These are phyloP conservation scores for Cubamyces lactineus DNA, from an alignment of 768 basidiomycete genomes.

Conservation along the genomic window DNA sequence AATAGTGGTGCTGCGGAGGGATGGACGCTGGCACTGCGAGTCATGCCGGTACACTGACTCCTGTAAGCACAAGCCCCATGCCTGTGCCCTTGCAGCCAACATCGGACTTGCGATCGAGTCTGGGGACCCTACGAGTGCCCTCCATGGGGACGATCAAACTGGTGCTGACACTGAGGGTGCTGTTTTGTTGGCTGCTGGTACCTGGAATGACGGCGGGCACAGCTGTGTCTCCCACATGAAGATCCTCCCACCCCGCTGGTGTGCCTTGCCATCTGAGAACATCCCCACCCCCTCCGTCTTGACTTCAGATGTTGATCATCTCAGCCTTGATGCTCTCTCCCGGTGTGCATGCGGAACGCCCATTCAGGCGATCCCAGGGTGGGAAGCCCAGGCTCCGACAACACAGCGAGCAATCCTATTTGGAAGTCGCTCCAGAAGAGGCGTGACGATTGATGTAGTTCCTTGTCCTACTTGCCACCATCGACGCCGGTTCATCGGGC, in stretches of 20 bases:
- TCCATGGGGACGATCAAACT: neutral
- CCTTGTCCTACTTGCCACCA: constrained; percentile 8
- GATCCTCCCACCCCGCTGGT: constrained; percentile 7
- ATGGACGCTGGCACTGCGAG: constrained; percentile 15
- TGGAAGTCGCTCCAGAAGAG: neutral
- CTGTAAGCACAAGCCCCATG: constrained; percentile 12
- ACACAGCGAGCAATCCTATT: neutral
- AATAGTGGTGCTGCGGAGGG: constrained; percentile 5
- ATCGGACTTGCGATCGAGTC: neutral
- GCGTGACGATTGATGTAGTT: neutral
- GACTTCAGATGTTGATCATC: neutral
- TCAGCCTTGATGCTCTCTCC: neutral
- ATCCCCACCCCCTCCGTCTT: neutral
- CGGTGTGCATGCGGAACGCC: constrained; percentile 1
- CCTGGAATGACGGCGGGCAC: neutral
- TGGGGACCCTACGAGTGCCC: neutral
- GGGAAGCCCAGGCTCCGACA: neutral
- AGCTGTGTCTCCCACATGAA: neutral
- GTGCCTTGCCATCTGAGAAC: constrained; percentile 1
- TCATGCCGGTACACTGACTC: neutral
- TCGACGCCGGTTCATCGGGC: constrained; percentile 12
- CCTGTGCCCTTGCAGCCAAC: neutral
- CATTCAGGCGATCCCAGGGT: neutral
- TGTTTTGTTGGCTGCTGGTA: neutral
- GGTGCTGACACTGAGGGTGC: neutral